Base-by-base conservation (phyloP, 352 stramenopile genomes). In the Poterioochromonas sp. region DNA sequence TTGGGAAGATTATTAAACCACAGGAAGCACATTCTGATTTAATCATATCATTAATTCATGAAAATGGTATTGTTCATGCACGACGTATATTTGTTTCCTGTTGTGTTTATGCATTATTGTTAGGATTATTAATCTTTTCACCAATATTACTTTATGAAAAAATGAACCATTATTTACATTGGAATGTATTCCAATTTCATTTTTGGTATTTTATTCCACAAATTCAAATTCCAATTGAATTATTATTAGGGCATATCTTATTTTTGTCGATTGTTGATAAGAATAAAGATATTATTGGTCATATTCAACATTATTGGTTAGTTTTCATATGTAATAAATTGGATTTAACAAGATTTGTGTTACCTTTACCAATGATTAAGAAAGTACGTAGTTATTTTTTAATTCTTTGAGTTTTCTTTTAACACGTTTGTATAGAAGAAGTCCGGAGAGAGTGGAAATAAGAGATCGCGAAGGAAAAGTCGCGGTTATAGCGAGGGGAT, bases 1-100 rank as follows among this genome's bases (percentile, higher is more conserved):
- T 95, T 5, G 65, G 37, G 1, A 51, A 51, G 32, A 37, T 58
- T 15, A 74, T 74, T 39, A 8, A 34, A 3, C 65, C 65, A n/a
- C 65, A 74, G 32, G 65, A 74, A n/a, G 37, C 65, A n/a, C 65
- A 74, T 29, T 2, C 22, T 58, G 65, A 74, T 29, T 58, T 74
- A 39, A 51, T 74, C 20, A 35, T 11, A 39, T 74, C 65, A 40
- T 74, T 74, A n/a, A n/a, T 74, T 18, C 35, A 35, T 37, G 65
- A 74, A 58, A 58, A 12, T n/a, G 39, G 37, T n/a, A 39, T 37
- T 26, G 40, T 54, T 54, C 65, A 74, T 51, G 18, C n/a, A 3
- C 18, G 32, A 26, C 37, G 65, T n/a, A 51, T 74, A 1, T 3
- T 54, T 3, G 40, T 74, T 35, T 74, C 65, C 1, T 58, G 51